Conservation (phyloP, 345 rosid species). For the Salix udensis region DNA sequence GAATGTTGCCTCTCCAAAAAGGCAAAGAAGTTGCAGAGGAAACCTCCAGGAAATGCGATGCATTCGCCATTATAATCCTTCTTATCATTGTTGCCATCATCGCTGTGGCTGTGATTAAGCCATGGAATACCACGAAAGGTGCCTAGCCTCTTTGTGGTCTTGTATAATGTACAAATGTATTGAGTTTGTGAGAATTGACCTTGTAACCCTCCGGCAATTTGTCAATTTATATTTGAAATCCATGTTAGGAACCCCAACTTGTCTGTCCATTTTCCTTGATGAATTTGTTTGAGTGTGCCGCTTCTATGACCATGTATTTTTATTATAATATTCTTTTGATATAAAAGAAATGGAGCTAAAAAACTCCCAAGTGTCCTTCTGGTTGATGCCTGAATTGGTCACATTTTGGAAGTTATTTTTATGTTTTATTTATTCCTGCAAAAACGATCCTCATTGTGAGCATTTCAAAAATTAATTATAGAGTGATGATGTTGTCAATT, state of each 20-base stretch:
- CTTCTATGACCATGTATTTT: not conserved
- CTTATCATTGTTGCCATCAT: conserved; percentile 68
- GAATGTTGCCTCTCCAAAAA: conserved; percentile 57
- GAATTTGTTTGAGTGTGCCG: not conserved
- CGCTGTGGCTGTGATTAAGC: conserved; percentile 60
- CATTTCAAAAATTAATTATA: not conserved
- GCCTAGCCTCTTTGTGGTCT: conserved; percentile 39
- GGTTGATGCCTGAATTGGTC: not conserved
- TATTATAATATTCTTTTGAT: conserved; percentile 9
- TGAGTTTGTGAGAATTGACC: conserved; percentile 3
- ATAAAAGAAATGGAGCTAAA: not conserved
- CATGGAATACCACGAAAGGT: conserved; percentile 72
- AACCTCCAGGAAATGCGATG: conserved; percentile 91
- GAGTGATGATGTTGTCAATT: too few relatives aligned
- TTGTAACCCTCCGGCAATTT: conserved; percentile 12
- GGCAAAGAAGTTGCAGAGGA: conserved; percentile 70
- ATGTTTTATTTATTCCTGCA: not conserved
- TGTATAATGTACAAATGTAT: conserved; percentile 27
- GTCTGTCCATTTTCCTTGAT: not conserved
- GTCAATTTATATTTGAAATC: conserved; percentile 9
- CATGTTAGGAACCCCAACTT: not conserved
- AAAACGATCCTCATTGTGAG: not conserved
- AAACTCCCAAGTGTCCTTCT: too few relatives aligned
- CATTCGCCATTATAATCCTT: conserved; percentile 75
- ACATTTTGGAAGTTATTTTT: not conserved